Conservation (phyloP, 176 grass and related monocot species). For the Elaeis guineensis region DNA sequence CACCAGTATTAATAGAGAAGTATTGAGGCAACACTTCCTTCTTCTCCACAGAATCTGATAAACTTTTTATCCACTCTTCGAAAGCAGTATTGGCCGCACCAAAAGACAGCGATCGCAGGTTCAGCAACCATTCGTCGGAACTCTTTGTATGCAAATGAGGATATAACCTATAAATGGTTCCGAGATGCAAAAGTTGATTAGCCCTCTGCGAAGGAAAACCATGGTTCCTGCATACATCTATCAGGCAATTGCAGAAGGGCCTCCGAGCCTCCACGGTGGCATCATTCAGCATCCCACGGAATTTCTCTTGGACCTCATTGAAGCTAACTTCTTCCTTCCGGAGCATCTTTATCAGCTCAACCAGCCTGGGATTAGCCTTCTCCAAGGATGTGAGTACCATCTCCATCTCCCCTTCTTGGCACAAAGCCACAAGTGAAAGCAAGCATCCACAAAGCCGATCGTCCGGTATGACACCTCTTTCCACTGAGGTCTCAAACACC, state of each 20-base stretch:
- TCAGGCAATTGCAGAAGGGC: constrained; percentile 93
- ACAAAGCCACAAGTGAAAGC: constrained; percentile 55
- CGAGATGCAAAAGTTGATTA: constrained; percentile 52
- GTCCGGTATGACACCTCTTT: constrained; percentile 44
- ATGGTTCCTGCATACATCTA: constrained; percentile 69
- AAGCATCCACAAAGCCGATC: constrained; percentile 76
- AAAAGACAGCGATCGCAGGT: constrained; percentile 55
- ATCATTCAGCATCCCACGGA: constrained; percentile 36
- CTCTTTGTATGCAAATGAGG: constrained; percentile 39
- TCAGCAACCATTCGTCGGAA: constrained; percentile 53
- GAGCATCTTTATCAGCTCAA: constrained; percentile 55
- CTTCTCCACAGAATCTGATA: constrained; percentile 22
- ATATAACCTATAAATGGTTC: constrained; percentile 53
- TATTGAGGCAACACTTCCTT: constrained; percentile 33
- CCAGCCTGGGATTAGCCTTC: constrained; percentile 46
- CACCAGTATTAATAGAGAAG: constrained; percentile 58
- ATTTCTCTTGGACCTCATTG: constrained; percentile 27
- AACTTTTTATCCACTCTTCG: constrained; percentile 49
- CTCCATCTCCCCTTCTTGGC: constrained; percentile 35
- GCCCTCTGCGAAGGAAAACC: constrained; percentile 39
- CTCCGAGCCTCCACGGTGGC: constrained; percentile 38
- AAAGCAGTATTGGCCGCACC: constrained; percentile 82
- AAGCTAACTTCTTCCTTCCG: constrained; percentile 9
- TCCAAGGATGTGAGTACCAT: constrained; percentile 46
- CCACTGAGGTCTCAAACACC: constrained; percentile 37